A percentile compares a stretch with the other conserved stretches of the same genome.
These are phyloP conservation scores for Inonotus obliquus DNA, from an alignment of 1,284 basidiomycete genomes.

Conservation along the genomic window DNA sequence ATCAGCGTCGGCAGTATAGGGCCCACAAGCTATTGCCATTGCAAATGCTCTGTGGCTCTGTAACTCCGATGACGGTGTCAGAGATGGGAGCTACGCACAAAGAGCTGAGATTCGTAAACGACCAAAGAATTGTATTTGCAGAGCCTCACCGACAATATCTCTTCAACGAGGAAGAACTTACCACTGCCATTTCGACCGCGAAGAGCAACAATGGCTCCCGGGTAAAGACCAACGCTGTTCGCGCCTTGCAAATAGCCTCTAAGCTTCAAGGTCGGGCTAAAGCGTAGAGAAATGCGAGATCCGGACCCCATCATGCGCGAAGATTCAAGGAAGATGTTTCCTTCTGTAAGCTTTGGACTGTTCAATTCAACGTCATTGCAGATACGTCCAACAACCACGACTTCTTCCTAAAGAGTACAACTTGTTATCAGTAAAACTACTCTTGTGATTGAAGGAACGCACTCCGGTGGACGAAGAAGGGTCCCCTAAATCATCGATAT, in stretches of 20 bases:
- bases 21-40: slow-evolving; percentile 72
- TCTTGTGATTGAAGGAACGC: slow-evolving; percentile 22
- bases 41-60: slow-evolving; percentile 37
- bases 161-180: slow-evolving; percentile 78
- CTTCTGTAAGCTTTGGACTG: slow-evolving; percentile 66
- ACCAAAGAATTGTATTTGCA: slow-evolving; percentile 28
- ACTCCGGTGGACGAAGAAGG: slow-evolving; percentile 72
- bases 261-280: slow-evolving; percentile 63
- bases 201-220: slow-evolving; percentile 86
- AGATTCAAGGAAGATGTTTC: slow-evolving; percentile 73
- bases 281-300: slow-evolving; percentile 63
- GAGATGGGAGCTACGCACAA: slow-evolving; percentile 39
- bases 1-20: slow-evolving; percentile 77
- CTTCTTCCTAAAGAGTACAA: slow-evolving; percentile 50
- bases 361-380: slow-evolving; percentile 62
- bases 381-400: slow-evolving; percentile 79
- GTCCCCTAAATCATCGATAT: slow-evolving; percentile 69
- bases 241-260: slow-evolving; percentile 59
- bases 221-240: slow-evolving; percentile 78
- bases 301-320: slow-evolving; percentile 78
- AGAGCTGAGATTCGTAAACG: slow-evolving; percentile 21
- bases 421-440: slow-evolving; percentile 11
- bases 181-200: slow-evolving; percentile 91
- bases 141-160: slow-evolving; percentile 67
- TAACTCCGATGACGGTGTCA: slow-evolving; percentile 35